Percentiles rank a stretch among this genome's conserved stretches.
These are phyloP conservation scores for Podospora pseudoanserina DNA, from an alignment of 495 filamentous ascomycete genomes.

Conservation along the genomic window DNA sequence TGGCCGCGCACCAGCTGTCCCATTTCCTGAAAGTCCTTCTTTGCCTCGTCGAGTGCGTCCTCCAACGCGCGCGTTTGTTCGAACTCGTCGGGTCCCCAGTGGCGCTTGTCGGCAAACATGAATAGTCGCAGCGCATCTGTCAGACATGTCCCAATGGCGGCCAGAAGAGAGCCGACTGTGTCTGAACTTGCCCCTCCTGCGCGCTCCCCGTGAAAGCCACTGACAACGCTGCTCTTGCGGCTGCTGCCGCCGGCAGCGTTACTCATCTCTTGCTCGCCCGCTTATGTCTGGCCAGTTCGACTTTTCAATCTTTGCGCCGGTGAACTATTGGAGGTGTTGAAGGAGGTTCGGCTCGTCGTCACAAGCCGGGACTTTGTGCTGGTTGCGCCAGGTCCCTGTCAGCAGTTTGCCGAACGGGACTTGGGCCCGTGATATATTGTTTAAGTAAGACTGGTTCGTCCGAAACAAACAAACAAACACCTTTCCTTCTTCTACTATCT, in stretches of 20 bases:
- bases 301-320: not conserved
- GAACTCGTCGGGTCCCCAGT: conserved; percentile 48
- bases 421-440: not conserved
- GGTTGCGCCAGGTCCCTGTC: not conserved
- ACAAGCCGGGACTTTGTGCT: not conserved
- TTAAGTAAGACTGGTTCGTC: not conserved
- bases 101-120: conserved; percentile 49
- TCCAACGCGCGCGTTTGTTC: conserved; percentile 47
- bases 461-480: not conserved
- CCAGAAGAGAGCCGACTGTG: conserved; percentile 48
- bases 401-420: not conserved
- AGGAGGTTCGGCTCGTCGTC: not conserved
- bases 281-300: not conserved
- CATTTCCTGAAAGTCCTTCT: conserved; percentile 51
- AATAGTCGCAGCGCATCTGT: conserved; percentile 43
- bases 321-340: not conserved
- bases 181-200: conserved; percentile 23
- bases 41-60: conserved; percentile 47
- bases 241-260: conserved; percentile 16
- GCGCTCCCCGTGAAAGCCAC: not conserved
- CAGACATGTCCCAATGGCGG: conserved; percentile 44
- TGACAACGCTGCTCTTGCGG: conserved; percentile 14
- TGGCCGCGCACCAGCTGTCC: conserved; percentile 43
- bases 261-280: conserved; percentile 16
- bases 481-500: not conserved